Evolutionary conservation across 805 yeast genomes (phyloP).

Genomic region (Cyberlindnera samutprakarnensis): DNA sequence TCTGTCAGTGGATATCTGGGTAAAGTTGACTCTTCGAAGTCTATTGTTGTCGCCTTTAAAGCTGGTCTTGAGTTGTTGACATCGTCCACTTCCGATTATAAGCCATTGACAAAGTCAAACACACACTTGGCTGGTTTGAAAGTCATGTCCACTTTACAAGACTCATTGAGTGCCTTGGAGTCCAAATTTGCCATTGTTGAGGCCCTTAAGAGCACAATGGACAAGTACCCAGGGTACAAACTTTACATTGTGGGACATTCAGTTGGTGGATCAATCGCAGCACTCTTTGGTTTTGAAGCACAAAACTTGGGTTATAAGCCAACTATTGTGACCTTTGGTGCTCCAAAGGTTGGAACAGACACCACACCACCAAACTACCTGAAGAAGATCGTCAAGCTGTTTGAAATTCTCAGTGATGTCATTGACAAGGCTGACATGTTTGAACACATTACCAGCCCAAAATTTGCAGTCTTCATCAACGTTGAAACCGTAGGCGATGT

Average conservation of each 20-base stretch:
- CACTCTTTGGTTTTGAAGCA: constrained; percentile 1
- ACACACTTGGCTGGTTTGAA: background rate
- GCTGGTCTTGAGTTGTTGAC: background rate
- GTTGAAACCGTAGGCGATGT: constrained; percentile 1
- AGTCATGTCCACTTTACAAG: background rate
- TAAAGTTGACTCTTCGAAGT: background rate
- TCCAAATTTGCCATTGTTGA: background rate
- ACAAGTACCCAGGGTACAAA: background rate
- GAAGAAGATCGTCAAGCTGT: background rate
- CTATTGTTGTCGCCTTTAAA: background rate
- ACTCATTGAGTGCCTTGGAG: background rate
- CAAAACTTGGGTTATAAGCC: background rate
- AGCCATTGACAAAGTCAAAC: background rate
- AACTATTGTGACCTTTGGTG: background rate
- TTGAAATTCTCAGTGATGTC: constrained; percentile 1
- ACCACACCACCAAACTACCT: background rate
- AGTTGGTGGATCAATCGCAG: background rate
- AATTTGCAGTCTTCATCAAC: background rate
- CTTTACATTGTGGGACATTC: background rate
- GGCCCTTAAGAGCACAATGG: background rate
- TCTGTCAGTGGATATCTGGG: background rate
- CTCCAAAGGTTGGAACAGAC: constrained; percentile 1
- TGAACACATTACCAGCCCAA: background rate
- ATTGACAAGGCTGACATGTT: background rate
- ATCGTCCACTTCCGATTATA: background rate